Evolutionary conservation across 2,329 filamentous ascomycete species (phyloP).

Genomic region (Pleurostoma richardsiae): DNA sequence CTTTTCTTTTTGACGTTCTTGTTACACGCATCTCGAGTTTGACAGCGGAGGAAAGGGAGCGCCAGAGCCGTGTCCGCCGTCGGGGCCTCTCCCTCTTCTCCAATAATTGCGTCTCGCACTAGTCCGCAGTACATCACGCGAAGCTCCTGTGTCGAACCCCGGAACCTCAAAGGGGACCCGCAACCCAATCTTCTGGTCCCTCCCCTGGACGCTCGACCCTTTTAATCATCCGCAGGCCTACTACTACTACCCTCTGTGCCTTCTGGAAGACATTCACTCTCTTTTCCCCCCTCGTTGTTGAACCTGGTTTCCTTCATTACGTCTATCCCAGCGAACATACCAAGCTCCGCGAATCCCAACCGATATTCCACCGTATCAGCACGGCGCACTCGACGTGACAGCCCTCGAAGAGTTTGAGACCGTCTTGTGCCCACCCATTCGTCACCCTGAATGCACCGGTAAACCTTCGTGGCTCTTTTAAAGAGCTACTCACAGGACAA

Average conservation of each 20-base stretch:
- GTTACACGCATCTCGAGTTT: neutral
- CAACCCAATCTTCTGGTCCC: constrained; percentile 13
- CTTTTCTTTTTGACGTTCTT: neutral
- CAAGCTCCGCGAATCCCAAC: neutral
- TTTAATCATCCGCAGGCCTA: constrained; percentile 12
- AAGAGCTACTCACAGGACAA: neutral
- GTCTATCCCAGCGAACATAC: constrained; percentile 1
- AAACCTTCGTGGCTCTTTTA: neutral
- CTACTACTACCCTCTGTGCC: constrained; percentile 8
- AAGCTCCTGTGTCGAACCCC: constrained; percentile 10
- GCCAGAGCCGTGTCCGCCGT: neutral
- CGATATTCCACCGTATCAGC: neutral
- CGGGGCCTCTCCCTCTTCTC: constrained; percentile 5
- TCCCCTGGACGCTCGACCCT: constrained; percentile 11
- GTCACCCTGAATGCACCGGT: neutral
- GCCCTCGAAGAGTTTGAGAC: neutral
- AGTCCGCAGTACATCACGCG: constrained; percentile 9
- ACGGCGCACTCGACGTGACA: neutral
- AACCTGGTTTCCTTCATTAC: constrained; percentile 9
- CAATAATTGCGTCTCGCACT: constrained; percentile 13
- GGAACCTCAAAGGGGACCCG: constrained; percentile 11
- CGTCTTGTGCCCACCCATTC: neutral
- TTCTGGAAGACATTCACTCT: constrained; percentile 11
- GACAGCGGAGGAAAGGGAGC: neutral
- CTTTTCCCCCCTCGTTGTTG: constrained; percentile 5